Conservation (phyloP, 2,329 filamentous ascomycete genomes). For the Curvularia sp. region DNA sequence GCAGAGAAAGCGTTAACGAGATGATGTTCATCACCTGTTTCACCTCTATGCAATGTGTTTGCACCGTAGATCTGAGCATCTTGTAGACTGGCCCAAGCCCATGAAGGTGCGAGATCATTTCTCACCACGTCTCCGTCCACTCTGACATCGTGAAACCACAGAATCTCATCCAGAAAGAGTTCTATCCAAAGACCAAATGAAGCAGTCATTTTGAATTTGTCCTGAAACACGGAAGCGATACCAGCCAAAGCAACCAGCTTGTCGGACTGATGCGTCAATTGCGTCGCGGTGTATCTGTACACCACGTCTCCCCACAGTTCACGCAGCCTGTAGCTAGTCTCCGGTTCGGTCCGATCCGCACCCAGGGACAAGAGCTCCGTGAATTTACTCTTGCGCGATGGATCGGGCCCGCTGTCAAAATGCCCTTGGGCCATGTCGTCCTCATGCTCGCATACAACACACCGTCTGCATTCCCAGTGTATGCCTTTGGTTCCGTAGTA, state of each 20-base stretch:
- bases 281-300: neutral
- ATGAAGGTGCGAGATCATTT: neutral
- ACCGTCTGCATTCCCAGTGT: neutral
- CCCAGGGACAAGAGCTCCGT: neutral
- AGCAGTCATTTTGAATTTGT: neutral
- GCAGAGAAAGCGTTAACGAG: neutral
- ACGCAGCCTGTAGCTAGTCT: neutral
- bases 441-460: neutral
- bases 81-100: neutral
- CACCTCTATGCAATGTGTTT: neutral
- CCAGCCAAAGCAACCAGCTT: neutral
- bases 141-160: neutral
- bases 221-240: neutral
- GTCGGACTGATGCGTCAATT: neutral
- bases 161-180: neutral
- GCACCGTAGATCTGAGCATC: neutral
- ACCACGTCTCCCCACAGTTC: neutral
- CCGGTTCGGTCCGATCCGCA: neutral
- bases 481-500: neutral
- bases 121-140: neutral
- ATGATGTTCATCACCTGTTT: neutral
- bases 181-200: neutral
- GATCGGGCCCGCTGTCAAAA: neutral
- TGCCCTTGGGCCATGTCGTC: neutral
- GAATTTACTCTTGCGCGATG: neutral